Evolutionary conservation across 352 stramenopile species (phyloP).

Genomic region (Globisporangium lucens): DNA sequence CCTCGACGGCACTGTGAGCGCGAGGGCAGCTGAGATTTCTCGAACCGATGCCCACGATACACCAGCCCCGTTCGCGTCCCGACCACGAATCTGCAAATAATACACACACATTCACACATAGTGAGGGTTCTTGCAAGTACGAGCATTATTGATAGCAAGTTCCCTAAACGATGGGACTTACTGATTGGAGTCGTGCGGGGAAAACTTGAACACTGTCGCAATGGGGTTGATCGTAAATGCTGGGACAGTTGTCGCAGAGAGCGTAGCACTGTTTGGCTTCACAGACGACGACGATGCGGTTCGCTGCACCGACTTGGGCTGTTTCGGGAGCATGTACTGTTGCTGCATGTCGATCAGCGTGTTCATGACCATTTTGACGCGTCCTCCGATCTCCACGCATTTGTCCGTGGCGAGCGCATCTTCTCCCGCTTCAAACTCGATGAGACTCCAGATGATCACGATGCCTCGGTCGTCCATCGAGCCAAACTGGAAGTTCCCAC

Average conservation of each 20-base stretch:
- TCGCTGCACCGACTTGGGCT: background rate
- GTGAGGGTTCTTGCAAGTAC: background rate
- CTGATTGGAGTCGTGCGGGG: constrained; percentile 56
- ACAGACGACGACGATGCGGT: background rate
- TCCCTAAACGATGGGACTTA: constrained; percentile 20
- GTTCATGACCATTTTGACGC: constrained; percentile 66
- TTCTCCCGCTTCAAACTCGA: constrained; percentile 44
- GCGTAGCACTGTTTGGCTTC: background rate
- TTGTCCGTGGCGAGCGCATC: constrained; percentile 48
- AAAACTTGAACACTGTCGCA: constrained; percentile 45
- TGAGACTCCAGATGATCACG: constrained; percentile 69
- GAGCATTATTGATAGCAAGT: background rate
- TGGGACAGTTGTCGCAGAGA: constrained; percentile 9
- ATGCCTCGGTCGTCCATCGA: constrained; percentile 71
- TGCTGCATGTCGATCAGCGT: constrained; percentile 56
- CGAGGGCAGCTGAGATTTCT: constrained; percentile 1
- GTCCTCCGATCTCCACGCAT: constrained; percentile 60
- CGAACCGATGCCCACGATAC: constrained; percentile 26
- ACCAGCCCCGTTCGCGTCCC: constrained; percentile 41
- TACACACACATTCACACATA: background rate
- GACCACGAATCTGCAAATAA: constrained; percentile 41
- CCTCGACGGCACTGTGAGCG: constrained; percentile 6
- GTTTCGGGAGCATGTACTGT: constrained; percentile 30
- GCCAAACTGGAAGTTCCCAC: constrained; percentile 58
- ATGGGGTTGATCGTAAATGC: constrained; percentile 36